These are phyloP conservation scores for Marvania coccoides DNA, from an alignment of 139 green algal species.

Conservation along the genomic window DNA sequence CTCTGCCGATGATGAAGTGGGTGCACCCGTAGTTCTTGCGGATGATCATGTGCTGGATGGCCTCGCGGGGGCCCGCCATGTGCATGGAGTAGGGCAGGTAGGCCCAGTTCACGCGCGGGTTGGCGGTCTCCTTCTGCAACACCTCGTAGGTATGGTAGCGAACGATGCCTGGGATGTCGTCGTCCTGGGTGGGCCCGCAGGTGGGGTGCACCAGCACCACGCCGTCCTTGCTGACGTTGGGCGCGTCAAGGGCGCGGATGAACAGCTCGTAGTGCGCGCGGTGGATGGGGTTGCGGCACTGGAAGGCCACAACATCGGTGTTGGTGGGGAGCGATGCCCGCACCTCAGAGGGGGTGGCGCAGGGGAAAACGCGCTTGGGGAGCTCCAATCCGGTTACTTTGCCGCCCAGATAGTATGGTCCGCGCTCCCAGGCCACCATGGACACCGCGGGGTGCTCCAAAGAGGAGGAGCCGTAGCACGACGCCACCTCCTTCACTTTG, in stretches of 20 bases:
- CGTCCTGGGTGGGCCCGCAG: constrained; percentile 86
- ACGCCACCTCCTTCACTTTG: constrained; percentile 57
- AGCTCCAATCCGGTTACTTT: constrained; percentile 63
- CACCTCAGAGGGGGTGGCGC: constrained; percentile 57
- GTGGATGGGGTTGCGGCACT: constrained; percentile 94
- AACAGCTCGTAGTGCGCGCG: constrained; percentile 92
- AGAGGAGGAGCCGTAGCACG: constrained; percentile 80
- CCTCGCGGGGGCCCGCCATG: constrained; percentile 87
- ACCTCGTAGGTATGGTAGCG: constrained; percentile 93
- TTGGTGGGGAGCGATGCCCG: constrained; percentile 22
- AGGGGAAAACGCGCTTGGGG: constrained; percentile 74
- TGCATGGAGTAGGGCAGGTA: constrained; percentile 96
- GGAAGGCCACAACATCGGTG: constrained; percentile 72
- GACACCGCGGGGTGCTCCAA: constrained; percentile 91
- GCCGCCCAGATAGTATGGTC: constrained; percentile 37
- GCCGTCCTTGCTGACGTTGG: constrained; percentile 57
- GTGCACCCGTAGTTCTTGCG: constrained; percentile 94
- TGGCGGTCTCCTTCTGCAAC: constrained; percentile 73
- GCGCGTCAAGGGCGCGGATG: constrained; percentile 67
- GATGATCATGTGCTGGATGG: constrained; percentile 95
- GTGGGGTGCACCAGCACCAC: constrained; percentile 88
- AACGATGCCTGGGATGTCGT: constrained; percentile 93
- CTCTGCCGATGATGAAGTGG: constrained; percentile 93
- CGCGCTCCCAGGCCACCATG: constrained; percentile 87
- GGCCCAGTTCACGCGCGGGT: constrained; percentile 77